Conservation (phyloP, 2,329 filamentous ascomycete species). For the Orbilia blumenaviensis region DNA sequence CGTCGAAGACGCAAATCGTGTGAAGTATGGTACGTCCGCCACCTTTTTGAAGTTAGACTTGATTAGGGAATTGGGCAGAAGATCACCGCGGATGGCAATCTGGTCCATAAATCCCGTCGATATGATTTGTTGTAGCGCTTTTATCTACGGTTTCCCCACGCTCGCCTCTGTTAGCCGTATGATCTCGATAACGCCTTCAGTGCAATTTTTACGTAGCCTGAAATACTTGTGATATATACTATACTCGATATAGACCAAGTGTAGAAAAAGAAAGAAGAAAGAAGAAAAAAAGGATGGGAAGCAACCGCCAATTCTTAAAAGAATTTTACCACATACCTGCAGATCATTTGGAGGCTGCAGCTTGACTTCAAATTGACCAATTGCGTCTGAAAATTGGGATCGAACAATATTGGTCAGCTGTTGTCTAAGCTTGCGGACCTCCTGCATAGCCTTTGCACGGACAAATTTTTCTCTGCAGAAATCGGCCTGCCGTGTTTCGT, state of each 20-base stretch:
- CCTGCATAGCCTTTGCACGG: slow-evolving; percentile 83
- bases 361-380: slow-evolving; percentile 67
- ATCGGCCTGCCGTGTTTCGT: slow-evolving; percentile 70
- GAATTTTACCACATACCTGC: slow-evolving; percentile 62
- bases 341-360: slow-evolving; percentile 71
- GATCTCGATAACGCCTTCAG: slow-evolving; percentile 1
- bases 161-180: slow-evolving; percentile 29
- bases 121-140: slow-evolving; percentile 86
- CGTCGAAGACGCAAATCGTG: slow-evolving; percentile 75
- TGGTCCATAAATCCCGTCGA: slow-evolving; percentile 94
- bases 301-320: neutral
- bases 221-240: slow-evolving; percentile 21
- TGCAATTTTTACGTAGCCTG: slow-evolving; percentile 4
- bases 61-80: slow-evolving; percentile 76
- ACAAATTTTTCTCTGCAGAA: slow-evolving; percentile 89
- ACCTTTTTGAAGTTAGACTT: slow-evolving; percentile 56
- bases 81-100: slow-evolving; percentile 87
- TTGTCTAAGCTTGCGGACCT: slow-evolving; percentile 80
- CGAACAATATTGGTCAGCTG: slow-evolving; percentile 85
- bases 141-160: slow-evolving; percentile 63
- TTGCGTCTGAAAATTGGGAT: slow-evolving; percentile 74
- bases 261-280: neutral
- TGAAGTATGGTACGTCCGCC: slow-evolving; percentile 92
- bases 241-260: slow-evolving; percentile 23
- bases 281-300: too few relatives aligned